These are phyloP conservation scores for Aspergillus brasiliensis DNA, from an alignment of 2,329 filamentous ascomycete species.

Conservation along the genomic window DNA sequence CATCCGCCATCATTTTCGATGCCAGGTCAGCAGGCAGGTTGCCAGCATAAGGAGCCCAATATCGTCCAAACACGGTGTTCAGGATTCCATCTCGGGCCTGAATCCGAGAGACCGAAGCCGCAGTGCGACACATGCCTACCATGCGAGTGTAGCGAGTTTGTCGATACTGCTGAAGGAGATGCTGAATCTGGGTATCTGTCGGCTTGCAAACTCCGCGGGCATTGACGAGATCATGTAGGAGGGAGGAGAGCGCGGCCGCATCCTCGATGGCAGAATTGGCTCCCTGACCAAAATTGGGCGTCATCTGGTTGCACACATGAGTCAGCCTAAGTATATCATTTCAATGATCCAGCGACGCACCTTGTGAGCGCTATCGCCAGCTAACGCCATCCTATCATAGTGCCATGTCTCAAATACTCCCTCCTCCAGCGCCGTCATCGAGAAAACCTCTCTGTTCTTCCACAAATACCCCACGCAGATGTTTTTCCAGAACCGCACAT, in stretches of 20 bases:
- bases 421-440: conserved; percentile 31
- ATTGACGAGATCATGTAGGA: conserved; percentile 22
- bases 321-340: not conserved
- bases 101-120: conserved; percentile 17
- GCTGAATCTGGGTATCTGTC: conserved; percentile 2
- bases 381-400: conserved; percentile 24
- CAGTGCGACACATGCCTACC: conserved; percentile 16
- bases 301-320: conserved; percentile 27
- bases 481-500: conserved; percentile 18
- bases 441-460: conserved; percentile 17
- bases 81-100: conserved; percentile 24
- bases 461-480: conserved; percentile 28
- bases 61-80: conserved; percentile 21
- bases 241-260: conserved; percentile 39
- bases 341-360: conserved; percentile 9
- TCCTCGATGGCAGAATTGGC: conserved; percentile 47
- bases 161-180: conserved; percentile 15
- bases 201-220: not conserved
- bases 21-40: conserved; percentile 19
- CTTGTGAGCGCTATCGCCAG: conserved; percentile 34
- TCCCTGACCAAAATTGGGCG: conserved; percentile 42
- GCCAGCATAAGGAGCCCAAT: conserved; percentile 19
- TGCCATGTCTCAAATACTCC: conserved; percentile 27
- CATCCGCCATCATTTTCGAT: conserved; percentile 21
- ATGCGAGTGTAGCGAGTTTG: conserved; percentile 17